Conservation (phyloP, 148 eudicot genomes). For the Pouteria glomerata region DNA sequence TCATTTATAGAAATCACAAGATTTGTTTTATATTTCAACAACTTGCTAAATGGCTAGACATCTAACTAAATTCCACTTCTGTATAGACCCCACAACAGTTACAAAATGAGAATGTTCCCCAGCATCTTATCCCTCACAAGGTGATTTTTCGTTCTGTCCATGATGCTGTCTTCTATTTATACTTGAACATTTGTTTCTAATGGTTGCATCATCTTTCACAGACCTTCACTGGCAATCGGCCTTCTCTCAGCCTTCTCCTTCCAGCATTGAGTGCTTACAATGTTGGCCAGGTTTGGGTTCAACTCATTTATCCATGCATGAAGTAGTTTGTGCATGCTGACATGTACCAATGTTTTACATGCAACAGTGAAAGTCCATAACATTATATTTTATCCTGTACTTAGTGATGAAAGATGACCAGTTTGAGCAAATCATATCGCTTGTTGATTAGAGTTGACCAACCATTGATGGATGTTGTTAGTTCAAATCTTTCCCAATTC, state of each 20-base stretch:
- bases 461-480: no score
- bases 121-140: constrained; percentile 87
- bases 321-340: neutral
- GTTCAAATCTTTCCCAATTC: no score
- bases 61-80: constrained; percentile 19
- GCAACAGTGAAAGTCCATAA: no score
- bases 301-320: neutral
- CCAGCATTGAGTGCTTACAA: constrained; percentile 83
- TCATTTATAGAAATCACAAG: neutral
- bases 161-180: neutral
- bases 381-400: no score
- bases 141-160: constrained; percentile 24
- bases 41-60: neutral
- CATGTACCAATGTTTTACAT: no score
- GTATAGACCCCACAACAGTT: constrained; percentile 81
- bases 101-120: constrained; percentile 72
- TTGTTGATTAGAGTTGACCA: no score
- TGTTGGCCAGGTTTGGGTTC: constrained; percentile 76
- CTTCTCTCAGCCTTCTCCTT: constrained; percentile 89
- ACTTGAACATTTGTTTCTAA: constrained; percentile 5
- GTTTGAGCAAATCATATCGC: no score
- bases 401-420: no score
- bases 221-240: constrained; percentile 98
- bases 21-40: neutral
- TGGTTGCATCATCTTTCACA: constrained; percentile 27